These are phyloP conservation scores for Alternaria longipes DNA, from an alignment of 2,329 filamentous ascomycete species.

Conservation along the genomic window DNA sequence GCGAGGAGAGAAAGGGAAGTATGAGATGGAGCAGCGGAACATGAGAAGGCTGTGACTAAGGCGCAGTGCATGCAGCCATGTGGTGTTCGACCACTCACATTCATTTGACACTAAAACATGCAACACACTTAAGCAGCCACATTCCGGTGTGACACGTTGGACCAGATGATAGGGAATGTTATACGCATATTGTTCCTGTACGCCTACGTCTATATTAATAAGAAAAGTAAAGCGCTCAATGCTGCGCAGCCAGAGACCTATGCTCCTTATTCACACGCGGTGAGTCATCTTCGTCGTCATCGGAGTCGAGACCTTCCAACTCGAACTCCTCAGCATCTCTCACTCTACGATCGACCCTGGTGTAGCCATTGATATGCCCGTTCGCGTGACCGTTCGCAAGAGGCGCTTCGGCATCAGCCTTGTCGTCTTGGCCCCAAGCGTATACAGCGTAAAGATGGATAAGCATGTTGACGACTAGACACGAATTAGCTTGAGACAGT, in stretches of 20 bases:
- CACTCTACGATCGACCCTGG: conserved; percentile 66
- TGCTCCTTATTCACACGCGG: conserved; percentile 37
- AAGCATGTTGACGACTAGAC: conserved; percentile 79
- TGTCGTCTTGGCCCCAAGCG: conserved; percentile 55
- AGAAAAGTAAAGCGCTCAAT: conserved; percentile 15
- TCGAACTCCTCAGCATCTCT: conserved; percentile 93
- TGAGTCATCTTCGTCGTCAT: conserved; percentile 72
- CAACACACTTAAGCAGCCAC: background rate
- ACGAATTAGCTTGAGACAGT: conserved; percentile 20
- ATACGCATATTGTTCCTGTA: background rate
- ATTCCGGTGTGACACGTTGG: background rate
- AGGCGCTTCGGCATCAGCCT: conserved; percentile 48
- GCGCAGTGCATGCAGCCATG: background rate
- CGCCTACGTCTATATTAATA: background rate
- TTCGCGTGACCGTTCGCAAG: conserved; percentile 40
- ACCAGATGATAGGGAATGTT: no score
- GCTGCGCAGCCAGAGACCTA: conserved; percentile 23
- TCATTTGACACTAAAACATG: fast-evolving
- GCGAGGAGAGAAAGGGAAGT: no score
- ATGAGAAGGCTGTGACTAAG: background rate
- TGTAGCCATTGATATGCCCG: conserved; percentile 49
- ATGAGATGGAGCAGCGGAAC: background rate
- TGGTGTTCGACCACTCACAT: background rate
- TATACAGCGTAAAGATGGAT: conserved; percentile 81
- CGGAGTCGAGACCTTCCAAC: conserved; percentile 86